Percentiles rank a stretch among this genome's conserved stretches.
Conservation (phyloP, 1,284 basidiomycete genomes). For the Trichosporon asahii region DNA sequence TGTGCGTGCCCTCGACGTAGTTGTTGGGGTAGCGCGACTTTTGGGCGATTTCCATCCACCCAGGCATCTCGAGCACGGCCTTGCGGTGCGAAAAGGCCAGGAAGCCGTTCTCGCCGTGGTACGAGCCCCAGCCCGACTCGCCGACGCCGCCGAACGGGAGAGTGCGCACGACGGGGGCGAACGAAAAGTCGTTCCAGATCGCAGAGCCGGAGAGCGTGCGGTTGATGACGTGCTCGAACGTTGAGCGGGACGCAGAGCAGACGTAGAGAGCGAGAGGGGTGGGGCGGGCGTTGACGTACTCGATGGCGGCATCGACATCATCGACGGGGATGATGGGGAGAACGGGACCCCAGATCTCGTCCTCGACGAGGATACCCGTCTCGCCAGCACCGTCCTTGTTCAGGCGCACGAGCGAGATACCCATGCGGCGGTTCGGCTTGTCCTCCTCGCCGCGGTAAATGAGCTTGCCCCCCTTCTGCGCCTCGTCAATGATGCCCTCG, state of each 20-base stretch:
- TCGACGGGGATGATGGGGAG: slow-evolving; percentile 73
- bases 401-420: slow-evolving; percentile 55
- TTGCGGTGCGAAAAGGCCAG: slow-evolving; percentile 49
- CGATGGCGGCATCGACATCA: slow-evolving; percentile 67
- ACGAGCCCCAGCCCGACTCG: slow-evolving; percentile 49
- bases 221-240: slow-evolving; percentile 42
- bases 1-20: slow-evolving; percentile 23
- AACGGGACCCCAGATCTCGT: slow-evolving; percentile 69
- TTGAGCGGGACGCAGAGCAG: slow-evolving; percentile 38
- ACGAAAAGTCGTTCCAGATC: slow-evolving; percentile 49
- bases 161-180: slow-evolving; percentile 38
- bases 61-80: slow-evolving; percentile 42
- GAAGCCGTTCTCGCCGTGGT: slow-evolving; percentile 49
- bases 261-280: slow-evolving; percentile 49
- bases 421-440: slow-evolving; percentile 51
- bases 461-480: slow-evolving; percentile 61
- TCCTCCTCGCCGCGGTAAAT: slow-evolving; percentile 68
- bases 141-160: slow-evolving; percentile 52
- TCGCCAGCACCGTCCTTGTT: slow-evolving; percentile 59
- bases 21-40: slow-evolving; percentile 43
- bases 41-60: slow-evolving; percentile 25
- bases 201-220: slow-evolving; percentile 45
- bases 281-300: slow-evolving; percentile 59
- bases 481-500: slow-evolving; percentile 62
- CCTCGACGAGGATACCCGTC: slow-evolving; percentile 64